Percentiles rank a stretch among this genome's conserved stretches.
Evolutionary conservation across 371 early-diverging fungal species (phyloP).

Genomic region (Vavraia culicis): DNA sequence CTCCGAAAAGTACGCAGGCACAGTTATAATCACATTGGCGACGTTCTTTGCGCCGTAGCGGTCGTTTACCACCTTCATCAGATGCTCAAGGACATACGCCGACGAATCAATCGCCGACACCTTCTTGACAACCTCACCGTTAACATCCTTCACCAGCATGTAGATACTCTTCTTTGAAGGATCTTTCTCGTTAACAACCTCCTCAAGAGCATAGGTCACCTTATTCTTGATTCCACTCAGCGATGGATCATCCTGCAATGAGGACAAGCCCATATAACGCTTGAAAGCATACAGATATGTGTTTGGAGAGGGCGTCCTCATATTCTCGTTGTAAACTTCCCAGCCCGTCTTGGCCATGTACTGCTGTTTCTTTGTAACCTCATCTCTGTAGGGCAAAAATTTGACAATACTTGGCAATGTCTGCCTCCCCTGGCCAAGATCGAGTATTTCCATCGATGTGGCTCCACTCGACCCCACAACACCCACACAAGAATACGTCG

Average conservation of each 20-base stretch:
- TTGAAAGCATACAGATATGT: constrained; percentile 20
- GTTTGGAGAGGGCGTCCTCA: neutral
- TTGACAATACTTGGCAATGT: constrained; percentile 77
- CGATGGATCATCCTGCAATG: too few species aligned
- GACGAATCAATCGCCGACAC: neutral
- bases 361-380: too few species aligned
- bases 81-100: neutral
- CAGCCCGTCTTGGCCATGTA: too few species aligned
- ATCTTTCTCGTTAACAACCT: constrained; percentile 68
- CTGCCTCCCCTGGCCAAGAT: constrained; percentile 82
- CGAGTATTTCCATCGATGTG: constrained; percentile 49
- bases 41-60: too few species aligned
- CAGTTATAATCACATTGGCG: constrained; percentile 39
- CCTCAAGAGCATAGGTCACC: too few species aligned
- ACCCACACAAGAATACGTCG: constrained; percentile 73
- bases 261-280: constrained; percentile 9
- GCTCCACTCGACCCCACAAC: constrained; percentile 80
- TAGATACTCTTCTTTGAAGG: constrained; percentile 11
- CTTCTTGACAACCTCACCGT: neutral
- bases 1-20: constrained; percentile 45
- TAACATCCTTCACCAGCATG: too few species aligned
- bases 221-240: too few species aligned
- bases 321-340: constrained; percentile 1
- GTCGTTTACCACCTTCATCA: too few species aligned
- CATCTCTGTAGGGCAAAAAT: constrained; percentile 78